Evolutionary conservation across 2,329 filamentous ascomycete species (phyloP), one percentile per base, ranked within the genome.

Genomic region (Xylaria sp.): DNA sequence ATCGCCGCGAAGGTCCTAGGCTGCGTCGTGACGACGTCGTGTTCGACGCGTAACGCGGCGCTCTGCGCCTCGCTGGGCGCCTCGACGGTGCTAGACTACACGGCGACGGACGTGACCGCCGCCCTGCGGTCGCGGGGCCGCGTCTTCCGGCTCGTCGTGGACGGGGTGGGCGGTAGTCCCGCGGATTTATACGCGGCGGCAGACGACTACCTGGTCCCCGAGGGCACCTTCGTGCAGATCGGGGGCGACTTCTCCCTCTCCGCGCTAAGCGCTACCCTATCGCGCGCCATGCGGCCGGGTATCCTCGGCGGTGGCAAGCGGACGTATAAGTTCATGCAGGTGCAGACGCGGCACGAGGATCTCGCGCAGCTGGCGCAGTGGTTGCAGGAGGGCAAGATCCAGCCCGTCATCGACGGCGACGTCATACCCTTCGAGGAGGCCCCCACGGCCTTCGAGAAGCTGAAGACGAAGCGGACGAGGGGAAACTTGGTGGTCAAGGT

Each of bases 81-180:
- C 6, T 88, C 91, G 71, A 86, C 88, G 67, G 84, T 91, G 35
- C 82, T 91, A 55, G 87, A 91, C 73, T 91, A 91, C 75, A 85
- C 83, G 21, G 78, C 79, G 0, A 76, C 79, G 35, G 79, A 90
- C 74, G 77, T 90, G 1, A 73, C 83, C 4, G 79, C 81, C 27
- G 76, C 75, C 2, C 77, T 91, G 8, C 82, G 82, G 68, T 76
- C 79, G 0, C 83, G 82, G 44, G 85, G 86, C 0, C 79, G 79
- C 6, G 78, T 84, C 1, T 91, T 85, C 77, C 80, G 83, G 58
- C 80, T 87, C 44, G 81, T 86, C 0, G 81, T 91, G 12, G 90
- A 91, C 77, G 88, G 87, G 74, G 84, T 90, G 27, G 87, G 86
- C 1, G 69, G 16, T n/a, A 62, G 78, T 1, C 84, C 85, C 0